Base-by-base conservation (phyloP, 1,139 yeast genomes). In the Waltiozyma sp. region DNA sequence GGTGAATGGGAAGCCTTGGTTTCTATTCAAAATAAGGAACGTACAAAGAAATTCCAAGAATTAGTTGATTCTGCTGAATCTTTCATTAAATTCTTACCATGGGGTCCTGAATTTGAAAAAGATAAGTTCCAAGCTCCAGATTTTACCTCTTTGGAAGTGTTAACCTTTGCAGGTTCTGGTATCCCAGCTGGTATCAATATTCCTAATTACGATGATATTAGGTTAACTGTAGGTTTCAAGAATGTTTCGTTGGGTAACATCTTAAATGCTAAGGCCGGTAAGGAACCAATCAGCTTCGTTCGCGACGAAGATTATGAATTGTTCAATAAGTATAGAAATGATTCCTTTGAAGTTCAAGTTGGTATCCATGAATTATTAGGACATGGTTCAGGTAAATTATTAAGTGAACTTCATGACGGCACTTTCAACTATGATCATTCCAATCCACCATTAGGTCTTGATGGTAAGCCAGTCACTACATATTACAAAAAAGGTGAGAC, bases 1-100 rank as follows among this genome's bases (percentile, higher is more conserved):
- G 96, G 95, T 47, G 96, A 87, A 64, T 87, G 93, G 91, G 95
- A 87, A 65, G 88, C 95, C 31, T 66, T 87, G 40, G 93, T 87
- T 37, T 93, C 95, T n/a, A 83, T 86, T 77, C 94, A 86, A 43
- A 85, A 87, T 62, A 81, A 82, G 56, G 91, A 85, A 51, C 74
- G 94, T 50, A 87, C 96, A 19, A 80, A 76, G 42, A 86, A 85
- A 56, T 87, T 87, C 58, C 77, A 80, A 26, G 68, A 68, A 15
- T 70, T 87, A 53, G 95, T 87, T 19, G 62, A 68, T 13, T 69
- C 69, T 48, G 95, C 95, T 15, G 73, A 77, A 40, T 62, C 68
- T 18, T 82, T 78, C 56, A 83, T 87, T 49, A 52, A 69, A 2
- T 65, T 73, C 52, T 71, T 87, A 51, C 95, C 96, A 36, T 87